Evolutionary conservation across 331 rosid genomes (phyloP), one percentile per base, ranked within the genome.

Genomic region (Cucumis variabilis): DNA sequence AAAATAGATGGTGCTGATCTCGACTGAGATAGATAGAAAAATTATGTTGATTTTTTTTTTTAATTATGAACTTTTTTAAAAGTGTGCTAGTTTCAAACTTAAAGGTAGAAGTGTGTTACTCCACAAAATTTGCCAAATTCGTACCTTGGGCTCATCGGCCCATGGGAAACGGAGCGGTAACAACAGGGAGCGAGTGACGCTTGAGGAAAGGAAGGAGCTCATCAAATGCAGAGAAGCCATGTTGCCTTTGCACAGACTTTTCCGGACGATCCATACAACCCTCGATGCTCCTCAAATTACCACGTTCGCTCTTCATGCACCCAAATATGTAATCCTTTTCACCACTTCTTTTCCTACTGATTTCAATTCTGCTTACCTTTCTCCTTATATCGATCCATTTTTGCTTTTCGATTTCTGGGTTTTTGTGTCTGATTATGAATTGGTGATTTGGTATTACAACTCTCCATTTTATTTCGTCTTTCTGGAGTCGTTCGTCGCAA

Each of bases 271-370:
- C 86, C 92, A 88, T 86, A 88, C 91, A 0, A 73, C 83, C 72
- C 87, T 89, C 21, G 92, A 89, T 65, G 89, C 93, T 89, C 93
- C 95, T 4, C 94, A 93, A 19, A 92, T 96, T 86, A 91, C 92
- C 85, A 93, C 83, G 89, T 94, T 96, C 77, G 87, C 92, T 70
- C 98, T 94, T 88, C 94, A 90, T 25, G 89, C 96, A 21, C 96
- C 98, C 65, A 92, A 93, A 93, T 90, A 23, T 13, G 99, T 96
- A 65, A 85, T 85, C 87, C 86, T 85, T 88, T 62, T 11, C 48
- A n/a, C 87, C 19, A 11, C 19, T 13, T 23, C 63, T 37, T 20
- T 85, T n/a, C 63, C 65, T 67, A 9, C 44, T 78, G 13, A 30
- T 24, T 87, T 58, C 27, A 46, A 71, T 71, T 41, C 4, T 48